phyloP scores from a whole-genome alignment of 345 rosid species.

The Adansonia digitata region DNA sequence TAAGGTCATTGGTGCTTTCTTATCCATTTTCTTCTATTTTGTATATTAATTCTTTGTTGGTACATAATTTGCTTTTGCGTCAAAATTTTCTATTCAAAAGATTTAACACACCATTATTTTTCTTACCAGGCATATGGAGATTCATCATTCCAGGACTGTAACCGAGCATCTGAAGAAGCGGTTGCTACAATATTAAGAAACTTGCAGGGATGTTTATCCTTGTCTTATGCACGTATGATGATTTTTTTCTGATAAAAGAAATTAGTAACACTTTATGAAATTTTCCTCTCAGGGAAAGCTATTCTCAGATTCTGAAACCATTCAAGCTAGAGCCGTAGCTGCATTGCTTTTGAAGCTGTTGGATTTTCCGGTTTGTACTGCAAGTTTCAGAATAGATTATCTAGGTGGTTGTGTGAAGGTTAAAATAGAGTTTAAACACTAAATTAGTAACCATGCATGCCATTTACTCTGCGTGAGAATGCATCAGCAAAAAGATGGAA shows the following conservation, averaged over 20 bases:
- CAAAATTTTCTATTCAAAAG: not conserved
- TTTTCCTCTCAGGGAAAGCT: slow-evolving; percentile 60
- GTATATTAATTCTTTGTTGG: not conserved
- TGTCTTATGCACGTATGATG: not conserved
- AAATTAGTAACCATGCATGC: not conserved
- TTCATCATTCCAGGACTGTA: slow-evolving; percentile 94
- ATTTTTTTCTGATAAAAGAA: not conserved
- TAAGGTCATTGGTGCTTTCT: slow-evolving; percentile 42
- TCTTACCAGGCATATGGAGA: slow-evolving; percentile 80
- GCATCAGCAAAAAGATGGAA: not conserved
- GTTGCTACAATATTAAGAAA: slow-evolving; percentile 58
- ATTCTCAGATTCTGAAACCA: slow-evolving; percentile 89
- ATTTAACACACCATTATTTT: slow-evolving; percentile 13
- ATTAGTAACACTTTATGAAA: not conserved
- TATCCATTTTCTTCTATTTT: slow-evolving; percentile 5
- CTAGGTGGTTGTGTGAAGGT: not conserved
- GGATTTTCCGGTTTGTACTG: slow-evolving; percentile 81
- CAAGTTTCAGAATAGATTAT: slow-evolving; percentile 17
- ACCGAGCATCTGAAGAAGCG: slow-evolving; percentile 94
- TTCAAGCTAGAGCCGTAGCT: slow-evolving; percentile 96
- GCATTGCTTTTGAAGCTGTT: slow-evolving; percentile 91
- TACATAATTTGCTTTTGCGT: not conserved
- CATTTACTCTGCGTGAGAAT: not conserved
- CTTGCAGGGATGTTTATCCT: slow-evolving; percentile 58
- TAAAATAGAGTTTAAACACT: not conserved